phyloP scores from a whole-genome alignment of 371 early-diverging fungal genomes.

The Mucor piriformis region DNA sequence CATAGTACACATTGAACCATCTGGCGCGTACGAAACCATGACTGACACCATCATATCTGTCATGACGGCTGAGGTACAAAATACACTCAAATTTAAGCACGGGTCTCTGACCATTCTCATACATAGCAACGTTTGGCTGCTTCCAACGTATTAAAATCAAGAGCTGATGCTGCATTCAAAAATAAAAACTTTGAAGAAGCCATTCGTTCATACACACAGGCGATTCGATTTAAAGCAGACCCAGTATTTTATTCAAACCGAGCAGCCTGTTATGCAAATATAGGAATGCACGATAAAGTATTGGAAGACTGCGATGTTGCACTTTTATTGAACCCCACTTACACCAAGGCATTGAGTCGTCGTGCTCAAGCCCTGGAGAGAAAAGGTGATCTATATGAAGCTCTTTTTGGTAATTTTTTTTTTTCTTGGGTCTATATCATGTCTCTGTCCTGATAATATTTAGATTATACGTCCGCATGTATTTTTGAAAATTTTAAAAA shows the following conservation, averaged over 20 bases:
- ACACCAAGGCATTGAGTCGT: slow-evolving; percentile 78
- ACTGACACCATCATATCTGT: slow-evolving; percentile 59
- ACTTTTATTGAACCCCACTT: slow-evolving; percentile 72
- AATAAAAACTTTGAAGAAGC: slow-evolving; percentile 83
- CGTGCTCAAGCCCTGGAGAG: slow-evolving; percentile 80
- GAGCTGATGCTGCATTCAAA: slow-evolving; percentile 84
- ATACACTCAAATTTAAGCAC: too few species aligned
- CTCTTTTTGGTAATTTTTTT: slow-evolving; percentile 64
- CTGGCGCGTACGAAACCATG: slow-evolving; percentile 53
- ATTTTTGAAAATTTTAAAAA: slow-evolving; percentile 91
- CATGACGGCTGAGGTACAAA: slow-evolving; percentile 51
- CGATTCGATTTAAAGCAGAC: slow-evolving; percentile 75
- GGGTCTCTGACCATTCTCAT: too few species aligned
- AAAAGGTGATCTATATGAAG: slow-evolving; percentile 17
- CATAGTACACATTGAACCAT: slow-evolving; percentile 6
- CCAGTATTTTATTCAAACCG: slow-evolving; percentile 94
- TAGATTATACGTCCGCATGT: slow-evolving; percentile 88
- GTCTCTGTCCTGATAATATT: not conserved
- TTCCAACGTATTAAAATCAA: slow-evolving; percentile 73
- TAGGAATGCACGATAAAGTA: slow-evolving; percentile 70
- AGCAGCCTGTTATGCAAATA: slow-evolving; percentile 94
- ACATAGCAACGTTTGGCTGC: slow-evolving; percentile 60
- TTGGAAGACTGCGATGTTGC: slow-evolving; percentile 72
- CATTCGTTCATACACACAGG: slow-evolving; percentile 84
- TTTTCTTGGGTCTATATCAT: too few species aligned